Evolutionary conservation across 208 protist species (phyloP).

Genomic region (Leishmania turanica): DNA sequence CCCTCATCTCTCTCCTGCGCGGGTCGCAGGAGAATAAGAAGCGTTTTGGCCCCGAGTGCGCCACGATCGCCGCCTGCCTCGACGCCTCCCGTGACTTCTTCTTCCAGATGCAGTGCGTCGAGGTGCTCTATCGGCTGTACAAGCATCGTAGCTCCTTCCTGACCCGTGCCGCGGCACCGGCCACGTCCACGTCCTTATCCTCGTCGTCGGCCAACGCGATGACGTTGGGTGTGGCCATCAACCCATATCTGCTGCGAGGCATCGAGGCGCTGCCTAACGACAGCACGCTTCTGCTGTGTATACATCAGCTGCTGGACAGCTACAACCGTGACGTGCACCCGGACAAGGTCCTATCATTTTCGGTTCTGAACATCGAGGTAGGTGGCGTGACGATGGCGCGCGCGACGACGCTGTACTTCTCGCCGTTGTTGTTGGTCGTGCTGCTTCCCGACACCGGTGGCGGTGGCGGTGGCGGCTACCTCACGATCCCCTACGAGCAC

Average conservation of each 20-base stretch:
- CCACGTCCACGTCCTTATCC: neutral
- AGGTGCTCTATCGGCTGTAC: slow-evolving; percentile 83
- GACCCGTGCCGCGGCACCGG: slow-evolving; percentile 14
- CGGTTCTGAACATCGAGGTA: slow-evolving; percentile 61
- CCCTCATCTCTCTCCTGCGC: slow-evolving; percentile 78
- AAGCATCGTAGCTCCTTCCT: slow-evolving; percentile 58
- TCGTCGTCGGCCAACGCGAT: neutral
- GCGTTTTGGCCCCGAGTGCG: slow-evolving; percentile 55
- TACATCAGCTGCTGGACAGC: slow-evolving; percentile 66
- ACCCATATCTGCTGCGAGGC: slow-evolving; percentile 55
- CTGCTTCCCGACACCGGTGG: slow-evolving; percentile 47
- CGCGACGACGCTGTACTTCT: slow-evolving; percentile 84
- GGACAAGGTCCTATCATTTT: slow-evolving; percentile 45
- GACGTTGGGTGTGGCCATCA: slow-evolving; percentile 22
- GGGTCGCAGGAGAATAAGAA: slow-evolving; percentile 82
- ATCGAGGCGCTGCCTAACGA: slow-evolving; percentile 79
- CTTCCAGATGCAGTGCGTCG: slow-evolving; percentile 89
- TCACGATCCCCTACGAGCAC: slow-evolving; percentile 88
- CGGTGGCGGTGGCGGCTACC: slow-evolving; percentile 50
- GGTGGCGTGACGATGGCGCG: slow-evolving; percentile 56
- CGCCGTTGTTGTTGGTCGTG: slow-evolving; percentile 65
- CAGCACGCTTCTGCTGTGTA: slow-evolving; percentile 61
- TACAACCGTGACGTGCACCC: slow-evolving; percentile 63
- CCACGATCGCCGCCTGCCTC: slow-evolving; percentile 48
- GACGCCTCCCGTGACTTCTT: slow-evolving; percentile 74